These are phyloP conservation scores for Colletotrichum salicis DNA, from an alignment of 2,329 filamentous ascomycete genomes.

Conservation along the genomic window DNA sequence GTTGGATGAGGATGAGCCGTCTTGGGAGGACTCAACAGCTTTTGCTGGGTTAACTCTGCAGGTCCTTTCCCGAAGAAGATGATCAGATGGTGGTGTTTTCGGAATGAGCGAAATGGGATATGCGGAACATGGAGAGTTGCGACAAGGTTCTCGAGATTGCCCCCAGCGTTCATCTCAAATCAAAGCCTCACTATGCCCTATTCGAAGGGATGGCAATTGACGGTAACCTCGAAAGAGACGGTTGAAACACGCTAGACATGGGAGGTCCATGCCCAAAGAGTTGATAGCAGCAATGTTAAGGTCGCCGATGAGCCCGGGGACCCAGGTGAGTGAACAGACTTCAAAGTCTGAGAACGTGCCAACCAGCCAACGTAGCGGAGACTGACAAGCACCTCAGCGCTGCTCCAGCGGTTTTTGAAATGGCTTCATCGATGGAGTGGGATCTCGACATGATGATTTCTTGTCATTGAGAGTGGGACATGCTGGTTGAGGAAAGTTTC, in stretches of 20 bases:
- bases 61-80: constrained; percentile 32
- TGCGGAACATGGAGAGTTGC: constrained; percentile 34
- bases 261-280: constrained; percentile 18
- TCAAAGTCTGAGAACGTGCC: constrained; percentile 20
- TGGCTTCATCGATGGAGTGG: constrained; percentile 26
- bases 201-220: constrained; percentile 12
- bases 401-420: constrained; percentile 29
- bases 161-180: constrained; percentile 38
- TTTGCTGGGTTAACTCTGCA: constrained; percentile 20
- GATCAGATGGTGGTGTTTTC: constrained; percentile 32
- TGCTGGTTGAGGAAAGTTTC: constrained; percentile 8
- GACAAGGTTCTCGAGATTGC: constrained; percentile 35
- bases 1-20: constrained; percentile 31
- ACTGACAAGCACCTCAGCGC: constrained; percentile 24
- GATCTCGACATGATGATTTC: constrained; percentile 21
- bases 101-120: constrained; percentile 37
- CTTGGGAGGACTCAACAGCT: constrained; percentile 11
- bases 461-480: constrained; percentile 33
- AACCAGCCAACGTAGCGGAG: constrained; percentile 33
- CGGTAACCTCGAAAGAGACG: constrained; percentile 31
- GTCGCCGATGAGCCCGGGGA: constrained; percentile 33
- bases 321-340: constrained; percentile 23
- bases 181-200: constrained; percentile 34
- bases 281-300: constrained; percentile 32
- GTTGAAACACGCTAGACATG: constrained; percentile 38